A percentile compares a stretch with the other conserved stretches of the same genome.
These are phyloP conservation scores for Asclepias syriaca DNA, from an alignment of 257 asterid species.

Conservation along the genomic window DNA sequence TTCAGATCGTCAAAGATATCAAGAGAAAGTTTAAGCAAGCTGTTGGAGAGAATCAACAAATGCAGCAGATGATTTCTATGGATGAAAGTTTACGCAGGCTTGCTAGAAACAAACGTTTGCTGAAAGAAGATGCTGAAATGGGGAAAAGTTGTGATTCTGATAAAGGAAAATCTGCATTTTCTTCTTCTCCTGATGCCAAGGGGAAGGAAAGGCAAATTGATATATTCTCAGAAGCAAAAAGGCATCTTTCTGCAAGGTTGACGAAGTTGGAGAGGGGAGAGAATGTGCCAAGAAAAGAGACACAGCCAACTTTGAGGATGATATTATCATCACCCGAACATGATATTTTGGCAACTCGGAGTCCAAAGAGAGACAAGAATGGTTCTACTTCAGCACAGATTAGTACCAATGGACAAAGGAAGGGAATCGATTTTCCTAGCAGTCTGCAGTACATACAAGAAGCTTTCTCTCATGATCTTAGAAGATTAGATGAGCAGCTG, in stretches of 20 bases:
- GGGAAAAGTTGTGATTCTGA: background rate
- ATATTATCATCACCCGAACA: constrained; percentile 59
- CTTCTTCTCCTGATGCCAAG: constrained; percentile 18
- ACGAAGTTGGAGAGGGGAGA: constrained; percentile 23
- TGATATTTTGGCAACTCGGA: constrained; percentile 28
- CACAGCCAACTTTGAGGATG: constrained; percentile 48
- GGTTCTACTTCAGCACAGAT: constrained; percentile 25
- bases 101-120: background rate
- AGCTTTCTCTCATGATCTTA: background rate
- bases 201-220: constrained; percentile 33
- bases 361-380: constrained; percentile 34
- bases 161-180: constrained; percentile 17
- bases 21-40: constrained; percentile 53
- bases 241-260: constrained; percentile 62
- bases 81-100: constrained; percentile 12
- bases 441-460: constrained; percentile 2
- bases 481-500: constrained; percentile 9
- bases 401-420: background rate
- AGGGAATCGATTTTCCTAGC: background rate
- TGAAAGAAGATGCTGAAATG: constrained; percentile 8
- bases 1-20: constrained; percentile 37
- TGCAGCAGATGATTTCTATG: constrained; percentile 13
- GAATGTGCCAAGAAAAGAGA: constrained; percentile 16
- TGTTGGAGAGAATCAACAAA: constrained; percentile 35
- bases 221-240: constrained; percentile 69